Percentiles rank a stretch among this genome's conserved stretches.
These are phyloP conservation scores for Anacardium occidentale DNA, from an alignment of 345 rosid species.

Conservation along the genomic window DNA sequence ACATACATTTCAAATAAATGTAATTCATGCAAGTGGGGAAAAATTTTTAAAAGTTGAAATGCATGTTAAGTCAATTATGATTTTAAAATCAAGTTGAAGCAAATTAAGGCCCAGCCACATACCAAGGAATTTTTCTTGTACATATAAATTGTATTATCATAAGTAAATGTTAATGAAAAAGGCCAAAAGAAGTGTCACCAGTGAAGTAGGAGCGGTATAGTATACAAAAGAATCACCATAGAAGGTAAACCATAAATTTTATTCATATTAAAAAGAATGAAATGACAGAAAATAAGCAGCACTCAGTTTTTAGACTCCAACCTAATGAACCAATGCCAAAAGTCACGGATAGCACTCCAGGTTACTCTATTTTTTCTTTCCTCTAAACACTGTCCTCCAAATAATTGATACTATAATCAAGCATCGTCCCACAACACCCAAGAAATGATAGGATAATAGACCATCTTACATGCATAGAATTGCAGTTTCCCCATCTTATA, in stretches of 20 bases:
- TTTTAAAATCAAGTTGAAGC: not conserved
- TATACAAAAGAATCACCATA: not conserved
- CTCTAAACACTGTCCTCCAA: not conserved
- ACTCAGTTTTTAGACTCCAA: not conserved
- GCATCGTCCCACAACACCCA: not conserved
- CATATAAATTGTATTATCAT: not conserved
- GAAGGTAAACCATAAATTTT: not conserved
- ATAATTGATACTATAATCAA: not conserved
- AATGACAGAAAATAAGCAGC: not conserved
- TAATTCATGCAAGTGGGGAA: not conserved
- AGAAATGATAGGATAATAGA: not conserved
- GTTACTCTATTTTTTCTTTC: not conserved
- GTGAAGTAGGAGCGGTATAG: not conserved
- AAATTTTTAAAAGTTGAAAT: not conserved
- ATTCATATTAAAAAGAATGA: slow-evolving; percentile 4
- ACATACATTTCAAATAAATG: not conserved
- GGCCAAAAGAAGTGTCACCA: not conserved
- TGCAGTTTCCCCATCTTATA: not conserved
- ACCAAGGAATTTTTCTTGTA: not conserved
- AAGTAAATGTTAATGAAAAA: not conserved
- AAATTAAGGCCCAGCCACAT: not conserved
- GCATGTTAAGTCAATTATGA: not conserved
- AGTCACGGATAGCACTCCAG: not conserved
- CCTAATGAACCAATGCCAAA: not conserved
- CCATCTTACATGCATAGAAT: not conserved